phyloP scores from a whole-genome alignment of 257 asterid genomes.

The Capsicum baccatum region DNA sequence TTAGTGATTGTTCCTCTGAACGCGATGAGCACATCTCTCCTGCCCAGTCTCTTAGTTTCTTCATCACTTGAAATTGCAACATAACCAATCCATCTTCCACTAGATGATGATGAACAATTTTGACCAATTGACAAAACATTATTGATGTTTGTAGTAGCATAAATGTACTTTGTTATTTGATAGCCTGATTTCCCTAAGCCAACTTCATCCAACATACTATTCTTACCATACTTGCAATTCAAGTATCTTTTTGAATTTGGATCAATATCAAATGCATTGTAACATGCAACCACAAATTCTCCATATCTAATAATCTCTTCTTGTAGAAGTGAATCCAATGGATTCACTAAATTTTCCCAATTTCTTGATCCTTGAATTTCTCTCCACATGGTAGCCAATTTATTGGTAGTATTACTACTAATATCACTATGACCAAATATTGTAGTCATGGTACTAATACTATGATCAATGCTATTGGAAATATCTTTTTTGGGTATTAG shows the following conservation, averaged over 20 bases:
- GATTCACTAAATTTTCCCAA: slow-evolving; percentile 64
- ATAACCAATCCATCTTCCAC: slow-evolving; percentile 62
- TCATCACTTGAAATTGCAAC: slow-evolving; percentile 49
- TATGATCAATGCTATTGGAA: neutral
- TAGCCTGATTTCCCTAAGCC: slow-evolving; percentile 58
- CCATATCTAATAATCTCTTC: slow-evolving; percentile 65
- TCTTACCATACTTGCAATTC: slow-evolving; percentile 64
- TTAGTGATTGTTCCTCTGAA: slow-evolving; percentile 67
- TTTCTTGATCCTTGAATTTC: slow-evolving; percentile 60
- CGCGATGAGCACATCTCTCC: slow-evolving; percentile 62
- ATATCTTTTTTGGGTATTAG: neutral
- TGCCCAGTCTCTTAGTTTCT: slow-evolving; percentile 41
- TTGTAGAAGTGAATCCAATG: slow-evolving; percentile 56
- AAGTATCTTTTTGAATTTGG: slow-evolving; percentile 61
- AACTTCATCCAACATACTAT: slow-evolving; percentile 40
- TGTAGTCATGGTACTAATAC: neutral
- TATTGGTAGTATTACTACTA: slow-evolving; percentile 6
- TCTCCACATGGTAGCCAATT: slow-evolving; percentile 51
- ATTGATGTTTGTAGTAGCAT: slow-evolving; percentile 50
- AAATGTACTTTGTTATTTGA: slow-evolving; percentile 62
- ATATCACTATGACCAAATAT: neutral
- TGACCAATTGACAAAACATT: slow-evolving; percentile 43
- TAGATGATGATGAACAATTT: neutral
- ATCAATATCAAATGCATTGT: slow-evolving; percentile 67
- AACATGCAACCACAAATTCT: slow-evolving; percentile 62